Base-by-base conservation (phyloP, 768 basidiomycete species). In the Daedalea quercina region DNA sequence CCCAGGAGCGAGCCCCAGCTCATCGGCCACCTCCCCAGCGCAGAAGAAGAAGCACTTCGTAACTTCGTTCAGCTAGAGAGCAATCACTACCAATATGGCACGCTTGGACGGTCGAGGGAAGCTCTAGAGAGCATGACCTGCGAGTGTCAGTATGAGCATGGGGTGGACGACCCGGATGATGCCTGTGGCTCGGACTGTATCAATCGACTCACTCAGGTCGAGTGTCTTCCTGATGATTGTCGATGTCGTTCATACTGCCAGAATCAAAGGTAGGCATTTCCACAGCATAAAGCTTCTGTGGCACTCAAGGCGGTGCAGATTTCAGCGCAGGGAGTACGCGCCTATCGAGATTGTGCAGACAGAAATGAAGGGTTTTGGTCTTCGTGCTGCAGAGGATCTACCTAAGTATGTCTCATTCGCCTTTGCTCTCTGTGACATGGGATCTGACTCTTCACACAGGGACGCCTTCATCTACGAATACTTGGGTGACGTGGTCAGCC, bases 161-260 rank as follows among this genome's bases (percentile, higher is more conserved):
- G 75, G 56, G 64, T 70, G 23, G 84, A 87, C 66, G 75, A 77
- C 56, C 76, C 74, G 12, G 74, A 80, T 42, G 70, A 69, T 50
- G 91, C 92, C 6, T 99, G 96, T 69, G 92, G 94, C 56, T 92
- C 91, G 22, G 90, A 95, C 72, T 99, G 96, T 68, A 97, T 99
- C 73, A 99, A 98, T 69, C 79, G 94, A 53, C 80, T 98, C 56
- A 94, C 96, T 23, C 94, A 95, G 69, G 92, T 98, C 12, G 96
- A 99, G 70, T 99, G 96, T 70, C 70, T 94, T n/a, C 72, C 81
- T 13, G 86, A 79, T 35, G 94, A 97, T 60, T 99, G 96, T 72
- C 81, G 87, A 35, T 93, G 90, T 72, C 74, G 81, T 43, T 63
- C 71, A 7, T 76, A 85, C 60, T 99, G 96, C 67, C 86, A 84